These are phyloP conservation scores for Aspergillus panamensis DNA, from an alignment of 495 filamentous ascomycete species.

Conservation along the genomic window DNA sequence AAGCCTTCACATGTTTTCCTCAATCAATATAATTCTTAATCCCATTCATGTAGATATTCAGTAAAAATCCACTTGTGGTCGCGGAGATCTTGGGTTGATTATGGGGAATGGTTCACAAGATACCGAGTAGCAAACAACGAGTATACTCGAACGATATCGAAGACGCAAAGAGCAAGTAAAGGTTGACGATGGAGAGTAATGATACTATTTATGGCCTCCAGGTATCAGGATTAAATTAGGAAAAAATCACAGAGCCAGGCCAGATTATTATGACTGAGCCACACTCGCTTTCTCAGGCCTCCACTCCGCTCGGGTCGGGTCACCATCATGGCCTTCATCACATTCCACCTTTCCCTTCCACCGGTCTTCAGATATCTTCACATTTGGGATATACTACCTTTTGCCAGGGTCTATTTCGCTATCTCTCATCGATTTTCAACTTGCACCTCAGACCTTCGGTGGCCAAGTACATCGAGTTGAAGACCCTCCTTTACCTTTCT, in stretches of 20 bases:
- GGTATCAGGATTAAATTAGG: conserved; percentile 9
- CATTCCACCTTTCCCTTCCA: not conserved
- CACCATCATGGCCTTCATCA: not conserved
- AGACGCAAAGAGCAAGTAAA: no score
- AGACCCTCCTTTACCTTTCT: conserved; percentile 3
- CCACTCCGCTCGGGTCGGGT: not conserved
- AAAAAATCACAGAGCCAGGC: not conserved
- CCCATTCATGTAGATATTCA: no score
- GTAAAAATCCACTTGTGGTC: no score
- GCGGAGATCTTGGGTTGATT: no score
- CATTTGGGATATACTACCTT: no score
- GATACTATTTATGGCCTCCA: conserved; percentile 4
- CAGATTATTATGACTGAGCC: conserved; percentile 1
- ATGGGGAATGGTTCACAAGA: no score
- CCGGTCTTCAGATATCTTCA: not conserved
- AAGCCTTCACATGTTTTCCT: no score
- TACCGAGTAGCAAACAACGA: no score
- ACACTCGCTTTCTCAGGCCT: not conserved
- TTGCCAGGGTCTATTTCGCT: not conserved
- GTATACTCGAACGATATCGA: no score
- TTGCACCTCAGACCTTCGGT: not conserved
- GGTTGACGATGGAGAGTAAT: not conserved
- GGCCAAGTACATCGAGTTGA: not conserved
- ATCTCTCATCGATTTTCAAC: not conserved
- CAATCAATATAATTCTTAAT: no score